These are phyloP conservation scores for Pleurotus salmoneostramineus DNA, from an alignment of 768 basidiomycete genomes.

Conservation along the genomic window DNA sequence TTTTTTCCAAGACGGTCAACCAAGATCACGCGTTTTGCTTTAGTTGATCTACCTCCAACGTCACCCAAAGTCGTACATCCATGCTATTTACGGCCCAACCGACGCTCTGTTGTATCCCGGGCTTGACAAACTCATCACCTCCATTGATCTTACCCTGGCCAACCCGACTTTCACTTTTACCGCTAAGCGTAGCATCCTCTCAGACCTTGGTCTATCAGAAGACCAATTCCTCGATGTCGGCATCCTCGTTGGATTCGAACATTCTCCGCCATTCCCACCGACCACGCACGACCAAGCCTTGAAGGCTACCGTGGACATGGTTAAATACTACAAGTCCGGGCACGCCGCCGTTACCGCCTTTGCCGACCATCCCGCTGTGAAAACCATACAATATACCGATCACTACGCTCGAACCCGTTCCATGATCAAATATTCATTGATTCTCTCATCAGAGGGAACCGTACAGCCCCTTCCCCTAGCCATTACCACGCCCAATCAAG, in stretches of 20 bases:
- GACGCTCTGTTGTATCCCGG: constrained; percentile 87
- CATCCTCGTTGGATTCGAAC: constrained; percentile 88
- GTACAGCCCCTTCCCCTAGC: constrained; percentile 81
- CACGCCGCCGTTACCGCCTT: constrained; percentile 75
- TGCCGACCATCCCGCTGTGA: constrained; percentile 79
- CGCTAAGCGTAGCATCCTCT: constrained; percentile 67
- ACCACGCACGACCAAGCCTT: constrained; percentile 76
- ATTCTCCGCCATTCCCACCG: constrained; percentile 76
- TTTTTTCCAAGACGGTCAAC: constrained; percentile 1
- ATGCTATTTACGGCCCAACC: constrained; percentile 88
- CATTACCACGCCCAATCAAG: constrained; percentile 45
- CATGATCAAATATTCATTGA: constrained; percentile 89
- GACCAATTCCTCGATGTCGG: constrained; percentile 96
- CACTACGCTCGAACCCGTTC: constrained; percentile 85
- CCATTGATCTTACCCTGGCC: constrained; percentile 69
- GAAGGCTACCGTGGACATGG: constrained; percentile 87
- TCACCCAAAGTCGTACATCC: constrained; percentile 90
- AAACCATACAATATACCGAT: constrained; percentile 75
- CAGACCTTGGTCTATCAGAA: constrained; percentile 60
- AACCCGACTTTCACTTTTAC: constrained; percentile 78
- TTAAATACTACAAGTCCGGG: constrained; percentile 90
- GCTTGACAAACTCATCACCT: constrained; percentile 87
- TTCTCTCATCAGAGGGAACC: constrained; percentile 83
- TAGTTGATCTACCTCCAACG: constrained; percentile 94
- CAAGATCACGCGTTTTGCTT: neutral